Conservation (phyloP, 2,329 filamentous ascomycete species). For the Laburnicola sp. region DNA sequence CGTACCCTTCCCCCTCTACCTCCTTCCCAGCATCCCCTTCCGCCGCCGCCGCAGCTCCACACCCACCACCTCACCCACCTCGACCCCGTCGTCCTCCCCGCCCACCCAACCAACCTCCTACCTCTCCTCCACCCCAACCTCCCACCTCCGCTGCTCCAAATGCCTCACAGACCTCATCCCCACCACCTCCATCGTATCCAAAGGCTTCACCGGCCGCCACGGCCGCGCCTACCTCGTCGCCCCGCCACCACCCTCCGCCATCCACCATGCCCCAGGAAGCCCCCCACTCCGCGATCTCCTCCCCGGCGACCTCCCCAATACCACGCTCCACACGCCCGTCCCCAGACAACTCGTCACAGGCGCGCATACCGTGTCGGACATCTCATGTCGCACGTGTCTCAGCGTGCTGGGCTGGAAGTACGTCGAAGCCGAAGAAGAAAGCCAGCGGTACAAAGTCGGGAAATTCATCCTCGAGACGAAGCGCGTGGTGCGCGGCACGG, state of each 20-base stretch:
- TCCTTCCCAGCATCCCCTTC: conserved; percentile 43
- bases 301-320: conserved; percentile 58
- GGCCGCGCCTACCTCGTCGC: conserved; percentile 66
- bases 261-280: conserved; percentile 16
- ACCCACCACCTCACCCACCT: conserved; percentile 22
- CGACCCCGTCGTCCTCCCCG: conserved; percentile 29
- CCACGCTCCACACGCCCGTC: conserved; percentile 58
- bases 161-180: conserved; percentile 63
- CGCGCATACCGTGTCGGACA: conserved; percentile 63
- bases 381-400: conserved; percentile 60
- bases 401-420: conserved; percentile 67
- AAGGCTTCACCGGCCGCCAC: conserved; percentile 67
- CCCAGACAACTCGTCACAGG: conserved; percentile 65
- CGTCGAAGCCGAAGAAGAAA: conserved; percentile 63
- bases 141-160: conserved; percentile 61
- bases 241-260: conserved; percentile 43
- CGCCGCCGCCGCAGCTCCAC: conserved; percentile 48
- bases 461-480: conserved; percentile 68
- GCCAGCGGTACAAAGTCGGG: conserved; percentile 66
- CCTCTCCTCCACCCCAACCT: conserved; percentile 45
- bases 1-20: conserved; percentile 49
- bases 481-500: conserved; percentile 53
- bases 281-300: background rate
- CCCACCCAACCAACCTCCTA: conserved; percentile 27
- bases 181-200: conserved; percentile 63